These are phyloP conservation scores for Sporothrix inflata DNA, from an alignment of 2,329 filamentous ascomycete genomes.

Conservation along the genomic window DNA sequence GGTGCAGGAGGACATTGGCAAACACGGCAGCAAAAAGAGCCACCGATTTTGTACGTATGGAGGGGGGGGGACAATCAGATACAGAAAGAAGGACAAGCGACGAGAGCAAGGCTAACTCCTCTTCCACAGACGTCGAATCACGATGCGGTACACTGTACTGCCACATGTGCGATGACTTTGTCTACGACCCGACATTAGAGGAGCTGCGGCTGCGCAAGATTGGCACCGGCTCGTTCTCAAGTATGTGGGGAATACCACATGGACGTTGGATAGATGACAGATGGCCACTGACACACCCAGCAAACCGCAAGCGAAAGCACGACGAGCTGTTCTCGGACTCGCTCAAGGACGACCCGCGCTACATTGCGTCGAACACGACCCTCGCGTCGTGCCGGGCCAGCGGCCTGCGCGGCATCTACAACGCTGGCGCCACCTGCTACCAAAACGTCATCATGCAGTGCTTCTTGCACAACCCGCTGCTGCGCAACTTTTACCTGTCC, in stretches of 20 bases:
- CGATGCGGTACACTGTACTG: constrained; percentile 75
- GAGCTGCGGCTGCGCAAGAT: constrained; percentile 72
- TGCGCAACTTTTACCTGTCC: constrained; percentile 88
- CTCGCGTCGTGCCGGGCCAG: constrained; percentile 70
- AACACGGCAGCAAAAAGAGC: constrained; percentile 69
- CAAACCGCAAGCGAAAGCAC: constrained; percentile 73
- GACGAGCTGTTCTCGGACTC: constrained; percentile 69
- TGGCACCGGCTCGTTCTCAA: constrained; percentile 66
- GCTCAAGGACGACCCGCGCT: constrained; percentile 72
- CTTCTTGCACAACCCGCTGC: constrained; percentile 88
- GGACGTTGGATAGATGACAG: not conserved
- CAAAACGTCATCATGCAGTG: constrained; percentile 95
- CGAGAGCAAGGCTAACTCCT: constrained; percentile 1
- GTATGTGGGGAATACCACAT: constrained; percentile 47
- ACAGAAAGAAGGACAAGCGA: not conserved
- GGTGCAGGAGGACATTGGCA: constrained; percentile 65
- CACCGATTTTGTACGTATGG: constrained; percentile 70
- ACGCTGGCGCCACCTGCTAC: constrained; percentile 98
- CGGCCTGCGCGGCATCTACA: constrained; percentile 90
- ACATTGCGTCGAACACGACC: constrained; percentile 77
- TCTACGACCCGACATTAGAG: constrained; percentile 81
- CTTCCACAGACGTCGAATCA: constrained; percentile 72
- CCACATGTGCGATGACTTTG: constrained; percentile 79
- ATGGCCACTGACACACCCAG: not conserved
- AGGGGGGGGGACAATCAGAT: not conserved